phyloP scores from a whole-genome alignment of 2,329 filamentous ascomycete species.

The Claviceps spartinae region DNA sequence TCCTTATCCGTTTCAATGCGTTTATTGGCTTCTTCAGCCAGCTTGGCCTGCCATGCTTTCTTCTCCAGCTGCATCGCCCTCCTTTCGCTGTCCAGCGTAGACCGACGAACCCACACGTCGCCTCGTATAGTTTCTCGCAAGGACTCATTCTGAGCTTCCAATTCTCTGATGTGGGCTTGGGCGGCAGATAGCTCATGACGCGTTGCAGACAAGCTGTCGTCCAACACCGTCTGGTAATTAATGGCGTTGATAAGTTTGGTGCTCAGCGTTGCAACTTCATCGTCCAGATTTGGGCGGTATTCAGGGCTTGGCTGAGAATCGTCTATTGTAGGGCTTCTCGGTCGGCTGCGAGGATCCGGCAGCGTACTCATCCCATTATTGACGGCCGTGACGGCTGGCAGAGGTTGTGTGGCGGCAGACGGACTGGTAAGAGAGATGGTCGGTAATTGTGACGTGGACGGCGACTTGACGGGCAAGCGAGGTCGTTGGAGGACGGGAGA shows the following conservation, averaged over 20 bases:
- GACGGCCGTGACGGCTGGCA: conserved; percentile 28
- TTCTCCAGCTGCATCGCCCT: conserved; percentile 46
- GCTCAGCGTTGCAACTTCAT: conserved; percentile 79
- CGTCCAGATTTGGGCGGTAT: conserved; percentile 42
- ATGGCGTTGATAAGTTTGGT: conserved; percentile 96
- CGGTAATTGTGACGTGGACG: conserved; percentile 23
- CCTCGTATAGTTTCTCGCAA: conserved; percentile 60
- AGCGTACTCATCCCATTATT: conserved; percentile 55
- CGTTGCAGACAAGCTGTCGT: conserved; percentile 73
- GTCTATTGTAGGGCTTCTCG: conserved; percentile 28
- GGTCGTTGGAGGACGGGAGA: conserved; percentile 18
- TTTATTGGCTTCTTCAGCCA: conserved; percentile 52
- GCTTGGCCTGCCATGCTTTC: conserved; percentile 38
- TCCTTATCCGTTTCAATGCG: conserved; percentile 58
- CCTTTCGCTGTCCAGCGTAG: conserved; percentile 61
- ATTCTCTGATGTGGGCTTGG: conserved; percentile 48
- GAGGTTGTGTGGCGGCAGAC: conserved; percentile 17
- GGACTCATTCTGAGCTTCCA: conserved; percentile 53
- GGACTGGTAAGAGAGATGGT: conserved; percentile 22
- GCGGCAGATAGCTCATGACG: conserved; percentile 71
- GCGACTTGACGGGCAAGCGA: conserved; percentile 24
- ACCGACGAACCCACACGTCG: conserved; percentile 63
- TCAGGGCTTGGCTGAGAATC: conserved; percentile 18
- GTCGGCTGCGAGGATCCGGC: conserved; percentile 47
- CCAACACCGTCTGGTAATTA: conserved; percentile 85